phyloP scores from a whole-genome alignment of 495 filamentous ascomycete genomes.

The Daldinia caldariorum region DNA sequence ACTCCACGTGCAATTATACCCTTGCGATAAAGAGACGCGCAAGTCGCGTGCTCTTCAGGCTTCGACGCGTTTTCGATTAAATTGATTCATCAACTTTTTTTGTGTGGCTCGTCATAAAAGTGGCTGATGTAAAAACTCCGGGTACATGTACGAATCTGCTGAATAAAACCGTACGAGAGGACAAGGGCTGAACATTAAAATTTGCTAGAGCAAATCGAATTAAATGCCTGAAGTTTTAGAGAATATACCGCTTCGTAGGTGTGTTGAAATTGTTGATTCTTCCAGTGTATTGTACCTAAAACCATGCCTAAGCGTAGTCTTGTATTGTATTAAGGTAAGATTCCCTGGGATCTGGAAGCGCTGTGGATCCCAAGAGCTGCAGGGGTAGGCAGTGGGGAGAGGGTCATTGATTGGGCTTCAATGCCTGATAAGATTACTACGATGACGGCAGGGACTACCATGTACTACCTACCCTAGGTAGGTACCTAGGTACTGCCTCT shows the following conservation, averaged over 20 bases:
- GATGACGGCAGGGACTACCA: background rate
- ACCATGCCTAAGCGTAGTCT: background rate
- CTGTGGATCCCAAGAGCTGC: constrained; percentile 1
- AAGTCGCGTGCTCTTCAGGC: constrained; percentile 20
- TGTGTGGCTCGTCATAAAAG: constrained; percentile 17
- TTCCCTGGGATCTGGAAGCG: constrained; percentile 24
- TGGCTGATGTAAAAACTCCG: constrained; percentile 13
- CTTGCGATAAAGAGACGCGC: constrained; percentile 27
- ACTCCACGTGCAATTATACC: background rate
- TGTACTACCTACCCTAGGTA: no score
- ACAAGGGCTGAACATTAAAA: background rate
- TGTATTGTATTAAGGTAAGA: background rate
- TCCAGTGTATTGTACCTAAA: no score
- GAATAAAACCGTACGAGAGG: background rate
- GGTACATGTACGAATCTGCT: background rate
- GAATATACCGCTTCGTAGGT: no score
- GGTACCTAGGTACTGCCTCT: background rate
- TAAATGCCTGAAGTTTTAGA: background rate
- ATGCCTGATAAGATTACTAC: constrained; percentile 6
- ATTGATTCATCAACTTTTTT: constrained; percentile 17
- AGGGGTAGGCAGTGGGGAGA: background rate
- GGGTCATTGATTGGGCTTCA: background rate
- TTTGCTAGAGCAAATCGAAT: background rate
- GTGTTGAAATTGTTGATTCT: no score
- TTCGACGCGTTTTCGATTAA: constrained; percentile 29